phyloP scores from a whole-genome alignment of 805 yeast species.

The Ogataea neopini region DNA sequence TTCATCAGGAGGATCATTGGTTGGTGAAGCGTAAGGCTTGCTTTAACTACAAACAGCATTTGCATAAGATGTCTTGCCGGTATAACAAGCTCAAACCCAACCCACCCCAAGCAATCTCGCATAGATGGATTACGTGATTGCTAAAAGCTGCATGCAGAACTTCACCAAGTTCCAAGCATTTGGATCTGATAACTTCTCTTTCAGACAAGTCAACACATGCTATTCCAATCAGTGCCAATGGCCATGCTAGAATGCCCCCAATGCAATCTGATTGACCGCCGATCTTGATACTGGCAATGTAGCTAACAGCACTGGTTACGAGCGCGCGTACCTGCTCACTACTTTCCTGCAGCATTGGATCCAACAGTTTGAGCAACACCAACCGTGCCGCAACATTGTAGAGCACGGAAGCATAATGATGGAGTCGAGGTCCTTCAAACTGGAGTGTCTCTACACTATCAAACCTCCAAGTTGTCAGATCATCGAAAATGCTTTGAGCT shows the following conservation, averaged over 20 bases:
- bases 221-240: constrained; percentile 7
- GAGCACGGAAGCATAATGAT: constrained; percentile 6
- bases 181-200: not conserved
- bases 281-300: constrained; percentile 1
- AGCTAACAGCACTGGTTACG: constrained; percentile 2
- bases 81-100: constrained; percentile 3
- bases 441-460: not conserved
- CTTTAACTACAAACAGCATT: not conserved
- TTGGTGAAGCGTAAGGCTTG: too few species aligned
- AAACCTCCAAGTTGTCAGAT: constrained; percentile 4
- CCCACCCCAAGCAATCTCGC: constrained; percentile 7
- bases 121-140: constrained; percentile 5
- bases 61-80: constrained; percentile 9
- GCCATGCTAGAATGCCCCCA: constrained; percentile 11
- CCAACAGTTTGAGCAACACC: constrained; percentile 3
- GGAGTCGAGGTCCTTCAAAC: constrained; percentile 5
- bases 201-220: constrained; percentile 1
- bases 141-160: constrained; percentile 10
- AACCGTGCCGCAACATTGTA: constrained; percentile 8
- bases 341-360: not conserved
- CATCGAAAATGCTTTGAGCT: not conserved
- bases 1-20: too few species aligned
- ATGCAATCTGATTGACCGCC: constrained; percentile 8
- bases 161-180: constrained; percentile 5
- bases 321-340: not conserved